These are phyloP conservation scores for Lachnum nothofagi DNA, from an alignment of 2,329 filamentous ascomycete species.

Conservation along the genomic window DNA sequence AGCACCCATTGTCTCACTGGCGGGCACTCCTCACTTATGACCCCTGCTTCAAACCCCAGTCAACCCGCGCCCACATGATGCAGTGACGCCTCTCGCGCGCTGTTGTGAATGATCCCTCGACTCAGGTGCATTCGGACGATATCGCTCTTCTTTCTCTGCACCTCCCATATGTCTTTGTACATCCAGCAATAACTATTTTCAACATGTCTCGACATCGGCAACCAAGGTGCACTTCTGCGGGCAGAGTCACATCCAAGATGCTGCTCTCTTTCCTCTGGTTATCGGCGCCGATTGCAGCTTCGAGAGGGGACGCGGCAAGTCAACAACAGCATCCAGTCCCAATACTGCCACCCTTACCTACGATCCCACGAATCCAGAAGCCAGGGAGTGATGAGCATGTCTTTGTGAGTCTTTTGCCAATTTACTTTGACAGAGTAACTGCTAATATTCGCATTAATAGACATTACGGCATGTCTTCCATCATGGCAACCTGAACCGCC, in stretches of 20 bases:
- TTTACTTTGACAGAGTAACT: not conserved
- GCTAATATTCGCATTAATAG: constrained; percentile 31
- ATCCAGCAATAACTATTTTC: constrained; percentile 4
- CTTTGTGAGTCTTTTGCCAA: constrained; percentile 41
- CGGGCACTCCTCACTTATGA: not conserved
- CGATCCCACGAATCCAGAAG: constrained; percentile 41
- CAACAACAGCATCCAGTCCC: constrained; percentile 35
- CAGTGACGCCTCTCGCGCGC: not conserved
- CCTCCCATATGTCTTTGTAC: constrained; percentile 4
- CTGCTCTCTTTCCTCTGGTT: constrained; percentile 64
- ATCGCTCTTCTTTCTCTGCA: not conserved
- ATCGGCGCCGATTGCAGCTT: constrained; percentile 41
- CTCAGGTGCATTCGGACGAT: not conserved
- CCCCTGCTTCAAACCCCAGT: not conserved
- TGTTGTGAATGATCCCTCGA: not conserved
- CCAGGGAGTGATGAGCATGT: constrained; percentile 47
- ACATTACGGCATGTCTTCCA: constrained; percentile 86
- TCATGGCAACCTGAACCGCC: constrained; percentile 77
- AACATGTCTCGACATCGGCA: constrained; percentile 17
- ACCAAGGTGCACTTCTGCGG: constrained; percentile 48
- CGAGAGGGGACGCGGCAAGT: constrained; percentile 27
- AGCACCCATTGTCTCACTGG: not conserved
- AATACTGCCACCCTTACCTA: constrained; percentile 24
- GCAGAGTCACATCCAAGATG: constrained; percentile 57
- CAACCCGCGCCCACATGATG: not conserved